Evolutionary conservation across 495 filamentous ascomycete species (phyloP), one percentile per base, ranked within the genome.

Genomic region (Penicillium antarcticum): DNA sequence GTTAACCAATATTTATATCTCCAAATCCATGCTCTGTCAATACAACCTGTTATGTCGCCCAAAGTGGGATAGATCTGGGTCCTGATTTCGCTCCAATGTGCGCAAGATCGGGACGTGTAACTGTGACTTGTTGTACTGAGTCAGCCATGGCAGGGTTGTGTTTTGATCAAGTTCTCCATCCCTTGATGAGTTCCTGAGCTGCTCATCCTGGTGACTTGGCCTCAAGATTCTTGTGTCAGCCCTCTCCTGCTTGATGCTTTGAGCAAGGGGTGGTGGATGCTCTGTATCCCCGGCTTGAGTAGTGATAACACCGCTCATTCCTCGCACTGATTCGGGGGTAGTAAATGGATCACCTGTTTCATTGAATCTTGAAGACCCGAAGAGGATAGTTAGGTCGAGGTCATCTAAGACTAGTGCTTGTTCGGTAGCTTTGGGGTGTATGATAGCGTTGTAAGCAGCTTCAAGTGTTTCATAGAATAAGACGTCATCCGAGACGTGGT

Each of bases 41-140:
- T 68, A 69, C 16, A 67, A 21, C 34, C 52, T 69, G 32, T 67
- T 69, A 18, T 56, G 55, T 24, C 59, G 60, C 69, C 69, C 72
- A 57, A 71, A 69, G 3, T 48, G 53, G 18, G 42, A 40, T n/a
- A 32, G 19, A 13, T 3, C 38, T 3, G 38, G 9, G 14, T 12
- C 10, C 14, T 34, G 14, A 18, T 18, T 21, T 14, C 5, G 39
- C 8, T n/a, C 13, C 19, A 21, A 19, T 16, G 14, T 14, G 14
- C 10, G 9, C 14, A 9, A 19, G 12, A 19, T 18, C 11, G 21
- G 32, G 2, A n/a, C 7, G 8, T 11, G 29, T 16, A 12, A 11
- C 19, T 41, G 17, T 14, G 38, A 1, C 18, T 17, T 12, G 17
- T 10, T 31, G 24, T 36, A 36, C 16, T 19, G 32, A 34, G 16